Evolutionary conservation across 352 stramenopile genomes (phyloP).

Genomic region (Phytophthora sp.): DNA sequence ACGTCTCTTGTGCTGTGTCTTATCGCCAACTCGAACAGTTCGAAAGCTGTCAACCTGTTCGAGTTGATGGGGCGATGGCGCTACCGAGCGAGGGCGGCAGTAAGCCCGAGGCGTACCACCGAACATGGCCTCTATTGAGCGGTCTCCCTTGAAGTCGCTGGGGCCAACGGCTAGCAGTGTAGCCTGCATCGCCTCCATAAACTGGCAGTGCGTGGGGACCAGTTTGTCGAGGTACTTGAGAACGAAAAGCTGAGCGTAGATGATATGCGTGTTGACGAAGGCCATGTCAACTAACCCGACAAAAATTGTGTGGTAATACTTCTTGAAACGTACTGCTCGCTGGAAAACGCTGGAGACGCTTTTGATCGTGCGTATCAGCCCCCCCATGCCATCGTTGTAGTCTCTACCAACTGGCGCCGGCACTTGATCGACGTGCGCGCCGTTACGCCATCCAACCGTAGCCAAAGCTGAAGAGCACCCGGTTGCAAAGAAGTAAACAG

Average conservation of each 20-base stretch:
- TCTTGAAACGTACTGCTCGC: slow-evolving; percentile 3
- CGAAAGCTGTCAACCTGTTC: background rate
- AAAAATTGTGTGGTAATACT: slow-evolving; percentile 20
- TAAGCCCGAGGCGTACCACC: background rate
- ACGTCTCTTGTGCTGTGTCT: background rate
- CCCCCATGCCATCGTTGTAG: slow-evolving; percentile 12
- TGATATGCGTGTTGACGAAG: slow-evolving; percentile 6
- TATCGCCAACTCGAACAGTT: background rate
- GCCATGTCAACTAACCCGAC: slow-evolving; percentile 12
- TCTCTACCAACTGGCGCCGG: background rate
- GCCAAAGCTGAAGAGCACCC: slow-evolving; percentile 1
- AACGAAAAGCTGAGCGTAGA: slow-evolving; percentile 1
- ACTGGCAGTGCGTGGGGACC: background rate
- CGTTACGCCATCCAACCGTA: background rate
- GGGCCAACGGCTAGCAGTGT: background rate
- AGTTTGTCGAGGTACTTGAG: background rate
- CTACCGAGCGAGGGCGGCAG: background rate
- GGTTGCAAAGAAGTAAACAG: slow-evolving; percentile 5
- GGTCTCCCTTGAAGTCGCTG: slow-evolving; percentile 11
- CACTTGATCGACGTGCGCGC: background rate
- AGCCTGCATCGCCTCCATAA: slow-evolving; percentile 5
- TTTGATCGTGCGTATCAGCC: slow-evolving; percentile 14
- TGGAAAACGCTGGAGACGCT: slow-evolving; percentile 9
- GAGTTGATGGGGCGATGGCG: background rate
- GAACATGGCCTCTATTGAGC: slow-evolving; percentile 2